phyloP scores from a whole-genome alignment of 1,139 yeast species.

The Geotrichum histeridarum region DNA sequence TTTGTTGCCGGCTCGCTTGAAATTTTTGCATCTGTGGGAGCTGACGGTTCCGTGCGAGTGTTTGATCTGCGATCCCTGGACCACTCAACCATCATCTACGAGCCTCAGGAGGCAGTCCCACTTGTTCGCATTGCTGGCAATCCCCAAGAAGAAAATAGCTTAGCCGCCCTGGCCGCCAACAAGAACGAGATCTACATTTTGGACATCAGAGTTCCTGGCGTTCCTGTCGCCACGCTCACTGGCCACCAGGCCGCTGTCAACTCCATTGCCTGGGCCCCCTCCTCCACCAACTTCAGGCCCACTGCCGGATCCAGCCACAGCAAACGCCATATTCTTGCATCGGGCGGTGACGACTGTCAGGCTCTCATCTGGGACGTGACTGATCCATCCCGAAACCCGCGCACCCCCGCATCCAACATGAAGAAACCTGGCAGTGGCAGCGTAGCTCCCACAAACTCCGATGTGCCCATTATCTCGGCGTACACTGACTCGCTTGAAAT shows the following conservation, averaged over 20 bases:
- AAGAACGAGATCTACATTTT: constrained; percentile 62
- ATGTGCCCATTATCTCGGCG: constrained; percentile 41
- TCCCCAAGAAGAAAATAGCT: constrained; percentile 68
- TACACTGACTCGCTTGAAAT: constrained; percentile 63
- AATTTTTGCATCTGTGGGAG: constrained; percentile 88
- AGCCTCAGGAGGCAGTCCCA: constrained; percentile 57
- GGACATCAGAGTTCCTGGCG: constrained; percentile 85
- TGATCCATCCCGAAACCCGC: constrained; percentile 26
- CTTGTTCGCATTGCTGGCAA: constrained; percentile 72
- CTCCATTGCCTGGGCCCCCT: constrained; percentile 80
- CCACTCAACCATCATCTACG: constrained; percentile 91
- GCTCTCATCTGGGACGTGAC: constrained; percentile 75
- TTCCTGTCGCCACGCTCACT: constrained; percentile 63
- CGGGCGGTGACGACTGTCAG: constrained; percentile 91
- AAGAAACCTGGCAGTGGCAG: background rate
- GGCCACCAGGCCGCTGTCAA: constrained; percentile 69
- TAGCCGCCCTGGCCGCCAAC: constrained; percentile 76
- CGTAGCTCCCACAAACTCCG: background rate
- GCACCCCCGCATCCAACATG: background rate
- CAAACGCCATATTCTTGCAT: constrained; percentile 50
- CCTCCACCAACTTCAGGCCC: constrained; percentile 30
- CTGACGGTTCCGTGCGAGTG: constrained; percentile 90
- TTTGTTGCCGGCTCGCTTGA: constrained; percentile 72
- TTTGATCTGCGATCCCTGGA: constrained; percentile 86
- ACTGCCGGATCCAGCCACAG: constrained; percentile 14